Percentiles rank a stretch among this genome's conserved stretches.
Conservation (phyloP, 1,139 yeast genomes). For the Kodamaea sp. region DNA sequence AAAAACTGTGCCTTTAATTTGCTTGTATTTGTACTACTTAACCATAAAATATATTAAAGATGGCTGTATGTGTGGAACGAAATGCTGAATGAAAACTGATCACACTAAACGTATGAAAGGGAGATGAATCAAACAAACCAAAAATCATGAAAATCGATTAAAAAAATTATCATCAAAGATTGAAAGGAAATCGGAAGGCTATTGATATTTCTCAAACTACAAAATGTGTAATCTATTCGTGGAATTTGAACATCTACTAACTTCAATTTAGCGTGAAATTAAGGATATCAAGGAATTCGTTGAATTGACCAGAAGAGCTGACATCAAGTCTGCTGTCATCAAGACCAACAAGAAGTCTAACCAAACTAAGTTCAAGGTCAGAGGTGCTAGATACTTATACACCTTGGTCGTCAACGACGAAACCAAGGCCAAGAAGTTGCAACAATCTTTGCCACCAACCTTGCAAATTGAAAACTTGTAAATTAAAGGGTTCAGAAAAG, state of each 20-base stretch:
- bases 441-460: slow-evolving; percentile 97
- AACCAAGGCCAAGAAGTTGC: slow-evolving; percentile 96
- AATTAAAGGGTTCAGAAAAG: slow-evolving; percentile 14
- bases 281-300: slow-evolving; percentile 97
- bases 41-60: slow-evolving; percentile 18
- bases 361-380: slow-evolving; percentile 98
- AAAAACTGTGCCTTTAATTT: too few species aligned
- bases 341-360: slow-evolving; percentile 84
- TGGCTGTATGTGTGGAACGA: slow-evolving; percentile 29
- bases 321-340: slow-evolving; percentile 89
- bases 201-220: background rate
- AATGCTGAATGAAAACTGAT: background rate
- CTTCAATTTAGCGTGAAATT: slow-evolving; percentile 55
- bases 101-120: background rate
- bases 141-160: background rate
- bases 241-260: slow-evolving; percentile 18
- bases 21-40: background rate
- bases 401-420: slow-evolving; percentile 95
- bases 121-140: slow-evolving; percentile 5
- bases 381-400: slow-evolving; percentile 94
- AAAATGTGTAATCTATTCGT: background rate
- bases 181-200: background rate
- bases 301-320: slow-evolving; percentile 97
- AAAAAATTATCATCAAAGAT: too few species aligned
- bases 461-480: slow-evolving; percentile 72